phyloP scores from a whole-genome alignment of 148 eudicot species.

The Bassia scoparia region DNA sequence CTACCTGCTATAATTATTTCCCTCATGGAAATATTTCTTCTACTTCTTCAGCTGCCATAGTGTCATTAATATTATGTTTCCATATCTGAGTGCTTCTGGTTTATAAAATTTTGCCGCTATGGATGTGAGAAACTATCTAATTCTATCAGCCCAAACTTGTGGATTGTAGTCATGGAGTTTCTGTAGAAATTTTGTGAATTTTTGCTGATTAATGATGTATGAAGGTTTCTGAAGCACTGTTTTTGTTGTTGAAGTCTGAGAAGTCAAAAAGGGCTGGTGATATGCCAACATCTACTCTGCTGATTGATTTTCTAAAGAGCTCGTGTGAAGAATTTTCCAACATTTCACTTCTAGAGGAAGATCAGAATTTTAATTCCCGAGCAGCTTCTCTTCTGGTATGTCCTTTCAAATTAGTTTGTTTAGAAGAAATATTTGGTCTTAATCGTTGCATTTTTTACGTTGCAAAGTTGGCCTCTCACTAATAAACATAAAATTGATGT shows the following conservation, averaged over 20 bases:
- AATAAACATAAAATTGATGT: background rate
- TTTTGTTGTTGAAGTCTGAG: slow-evolving; percentile 55
- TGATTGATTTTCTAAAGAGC: slow-evolving; percentile 60
- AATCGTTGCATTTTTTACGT: background rate
- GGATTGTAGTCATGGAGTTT: background rate
- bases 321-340: slow-evolving; percentile 43
- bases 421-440: background rate
- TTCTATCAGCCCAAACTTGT: background rate
- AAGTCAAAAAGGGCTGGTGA: slow-evolving; percentile 81
- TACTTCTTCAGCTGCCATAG: background rate
- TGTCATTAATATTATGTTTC: background rate
- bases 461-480: background rate
- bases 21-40: too few species aligned
- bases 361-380: slow-evolving; percentile 77
- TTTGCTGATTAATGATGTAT: background rate
- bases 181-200: background rate
- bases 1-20: too few species aligned
- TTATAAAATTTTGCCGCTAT: background rate
- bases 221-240: background rate
- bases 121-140: background rate
- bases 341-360: slow-evolving; percentile 72
- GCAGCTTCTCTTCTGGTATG: slow-evolving; percentile 48
- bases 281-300: slow-evolving; percentile 49
- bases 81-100: background rate
- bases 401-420: slow-evolving; percentile 14